A percentile compares a stretch with the other conserved stretches of the same genome.
Evolutionary conservation across 1,284 basidiomycete species (phyloP).

Genomic region (Ceratorhiza oryzae-sativae): DNA sequence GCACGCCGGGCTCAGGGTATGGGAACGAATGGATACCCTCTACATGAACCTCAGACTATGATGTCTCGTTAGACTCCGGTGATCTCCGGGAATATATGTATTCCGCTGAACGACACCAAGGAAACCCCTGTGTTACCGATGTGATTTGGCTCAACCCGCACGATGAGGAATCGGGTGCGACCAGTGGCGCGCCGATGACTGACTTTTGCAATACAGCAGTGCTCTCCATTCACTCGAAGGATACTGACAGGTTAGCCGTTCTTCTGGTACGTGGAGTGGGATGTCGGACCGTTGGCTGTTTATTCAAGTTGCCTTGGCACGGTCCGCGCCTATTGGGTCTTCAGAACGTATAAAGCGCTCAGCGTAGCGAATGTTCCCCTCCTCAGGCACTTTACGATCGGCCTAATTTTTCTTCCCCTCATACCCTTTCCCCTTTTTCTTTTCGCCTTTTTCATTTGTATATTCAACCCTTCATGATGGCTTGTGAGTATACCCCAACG

Average conservation of each 20-base stretch:
- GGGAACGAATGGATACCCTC: constrained; percentile 33
- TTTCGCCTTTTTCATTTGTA: not conserved
- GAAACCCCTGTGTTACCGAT: constrained; percentile 22
- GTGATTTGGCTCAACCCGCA: constrained; percentile 31
- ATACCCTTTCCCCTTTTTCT: constrained; percentile 1
- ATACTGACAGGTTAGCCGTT: constrained; percentile 28
- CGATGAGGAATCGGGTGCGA: constrained; percentile 24
- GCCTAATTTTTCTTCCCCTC: constrained; percentile 23
- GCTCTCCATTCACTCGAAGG: constrained; percentile 15
- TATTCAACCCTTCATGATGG: not conserved
- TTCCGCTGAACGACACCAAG: not conserved
- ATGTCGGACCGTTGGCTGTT: constrained; percentile 33
- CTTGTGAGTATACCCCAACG: not conserved
- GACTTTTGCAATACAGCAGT: not conserved
- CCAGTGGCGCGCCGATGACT: constrained; percentile 36
- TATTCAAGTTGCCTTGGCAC: constrained; percentile 10
- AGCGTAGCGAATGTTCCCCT: not conserved
- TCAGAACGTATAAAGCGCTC: constrained; percentile 25
- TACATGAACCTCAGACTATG: constrained; percentile 16
- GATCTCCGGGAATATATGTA: constrained; percentile 23
- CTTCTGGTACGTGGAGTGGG: constrained; percentile 28
- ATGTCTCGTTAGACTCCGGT: constrained; percentile 24
- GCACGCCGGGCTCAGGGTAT: constrained; percentile 18
- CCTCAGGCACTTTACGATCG: constrained; percentile 32
- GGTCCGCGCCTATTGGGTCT: constrained; percentile 14